Base-by-base conservation (phyloP, 345 rosid species). In the Dimocarpus longan region DNA sequence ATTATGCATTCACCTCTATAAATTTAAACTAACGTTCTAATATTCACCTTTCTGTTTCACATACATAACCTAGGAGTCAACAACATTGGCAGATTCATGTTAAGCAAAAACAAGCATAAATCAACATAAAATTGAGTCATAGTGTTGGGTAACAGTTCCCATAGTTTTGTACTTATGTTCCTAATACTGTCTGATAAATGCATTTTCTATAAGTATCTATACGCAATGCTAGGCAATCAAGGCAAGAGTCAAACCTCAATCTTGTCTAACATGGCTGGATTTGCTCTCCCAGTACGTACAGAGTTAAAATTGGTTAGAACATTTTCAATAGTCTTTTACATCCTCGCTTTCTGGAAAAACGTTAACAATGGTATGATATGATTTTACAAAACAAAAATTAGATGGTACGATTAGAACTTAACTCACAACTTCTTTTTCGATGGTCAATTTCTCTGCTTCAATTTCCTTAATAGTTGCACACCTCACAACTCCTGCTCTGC, bases 391-490 rank as follows among this genome's bases (percentile, higher is more conserved):
- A n/a, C 54, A 56, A 37, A n/a, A 15, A 2, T 22, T 8, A 24
- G 2, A 52, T 3, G 10, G 46, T 18, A 68, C 52, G 7, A 64
- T 19, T 67, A 18, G 62, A 65, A 39, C 10, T 24, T 74, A 18
- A 84, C 98, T 80, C 77, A 95, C 99, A 77, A 84, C 96, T 86
- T 92, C 94, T 22, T 80, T 87, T 88, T 95, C 97, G 69, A 95
- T 89, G 42, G 84, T 77, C 67, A 95, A 87, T 75, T 92, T 95
- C 87, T 88, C 95, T 0, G 92, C 97, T 81, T 90, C 97, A 10
- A 96, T 94, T 83, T 96, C 99, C 81, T 96, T 98, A 11, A 89
- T 86, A 68, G 99, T 93, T 8, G 98, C 98, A 78, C 86, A 89
- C 77, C 90, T 91, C 78, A 93, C 88, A 22, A 84, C 67, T 80